Base-by-base conservation (phyloP, 345 rosid species). In the Rhodomyrtus tomentosa region DNA sequence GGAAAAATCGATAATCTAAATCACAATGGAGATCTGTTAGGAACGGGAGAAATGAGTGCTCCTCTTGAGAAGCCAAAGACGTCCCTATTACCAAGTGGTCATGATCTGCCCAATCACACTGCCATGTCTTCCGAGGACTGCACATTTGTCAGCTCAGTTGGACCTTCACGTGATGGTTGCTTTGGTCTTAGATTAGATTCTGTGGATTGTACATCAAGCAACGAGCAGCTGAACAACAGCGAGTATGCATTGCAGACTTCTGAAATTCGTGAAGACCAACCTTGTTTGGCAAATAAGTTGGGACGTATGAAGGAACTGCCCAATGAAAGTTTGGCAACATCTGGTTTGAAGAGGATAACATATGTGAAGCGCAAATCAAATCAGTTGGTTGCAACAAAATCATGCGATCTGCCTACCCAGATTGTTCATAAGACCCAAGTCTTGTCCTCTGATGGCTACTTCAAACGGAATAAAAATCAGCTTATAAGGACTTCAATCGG, bases 391-490 rank as follows among this genome's bases (percentile, higher is more conserved):
- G 96, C 98, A 50, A 87, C 93, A 85, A 91, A 88, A 89, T 84
- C 73, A n/a, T 73, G 36, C 74, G 84, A 55, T 21, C 81, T 82
- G 52, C 83, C 92, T 45, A 84, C 84, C 72, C 88, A 84, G 55
- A 84, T 81, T 88, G 87, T 88, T 58, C 83, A 88, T 84, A 89
- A 82, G 86, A 90, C 68, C 79, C 90, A 89, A 82, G 68, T 89
- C 79, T 68, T 86, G 54, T 48, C 89, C 45, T 89, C 94, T 40
- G 95, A 94, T 89, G 89, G 94, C 86, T 95, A 95, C 90, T 95
- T 90, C 85, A 97, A 95, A 91, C 93, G 93, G 89, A 90, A 92
- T 80, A 92, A 90, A 89, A 93, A 95, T 87, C 98, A 97, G 95
- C 93, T 95, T 81, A 88, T 95, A 83, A 91, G 98, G 90, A 89